phyloP scores from a whole-genome alignment of 148 eudicot genomes.

The Hydrangea macrophylla region DNA sequence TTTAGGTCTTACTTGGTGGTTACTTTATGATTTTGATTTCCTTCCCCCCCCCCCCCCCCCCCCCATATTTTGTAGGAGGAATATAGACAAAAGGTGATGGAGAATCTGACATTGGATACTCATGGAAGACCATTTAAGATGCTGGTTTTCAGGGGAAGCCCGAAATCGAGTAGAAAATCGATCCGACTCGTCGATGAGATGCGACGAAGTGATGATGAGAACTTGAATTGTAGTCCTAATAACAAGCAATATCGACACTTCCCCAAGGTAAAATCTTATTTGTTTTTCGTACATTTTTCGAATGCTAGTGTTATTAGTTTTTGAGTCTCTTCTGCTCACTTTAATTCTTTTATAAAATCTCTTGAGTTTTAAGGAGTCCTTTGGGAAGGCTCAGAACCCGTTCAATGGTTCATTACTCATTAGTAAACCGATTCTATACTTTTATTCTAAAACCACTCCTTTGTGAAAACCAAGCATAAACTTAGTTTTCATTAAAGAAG shows the following conservation, averaged over 20 bases:
- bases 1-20: too few species aligned
- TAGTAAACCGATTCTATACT: too few species aligned
- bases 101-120: slow-evolving; percentile 28
- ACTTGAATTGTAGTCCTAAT: neutral
- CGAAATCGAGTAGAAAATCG: slow-evolving; percentile 33
- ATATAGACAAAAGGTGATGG: slow-evolving; percentile 24
- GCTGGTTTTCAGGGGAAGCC: slow-evolving; percentile 48
- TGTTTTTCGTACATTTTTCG: neutral
- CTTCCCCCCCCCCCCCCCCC: too few species aligned
- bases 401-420: too few species aligned
- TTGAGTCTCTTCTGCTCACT: neutral
- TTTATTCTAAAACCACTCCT: too few species aligned
- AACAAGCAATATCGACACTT: slow-evolving; percentile 18
- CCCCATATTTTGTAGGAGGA: too few species aligned
- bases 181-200: slow-evolving; percentile 30
- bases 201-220: slow-evolving; percentile 27
- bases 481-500: too few species aligned
- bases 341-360: neutral
- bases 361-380: neutral
- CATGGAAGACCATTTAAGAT: slow-evolving; percentile 43
- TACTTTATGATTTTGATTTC: too few species aligned
- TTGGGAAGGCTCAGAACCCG: too few species aligned
- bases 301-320: neutral
- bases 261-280: slow-evolving; percentile 31
- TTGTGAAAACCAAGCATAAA: too few species aligned